Evolutionary conservation across 2,329 filamentous ascomycete species (phyloP), one percentile per base, ranked within the genome.

Genomic region (Whalleya microplaca): DNA sequence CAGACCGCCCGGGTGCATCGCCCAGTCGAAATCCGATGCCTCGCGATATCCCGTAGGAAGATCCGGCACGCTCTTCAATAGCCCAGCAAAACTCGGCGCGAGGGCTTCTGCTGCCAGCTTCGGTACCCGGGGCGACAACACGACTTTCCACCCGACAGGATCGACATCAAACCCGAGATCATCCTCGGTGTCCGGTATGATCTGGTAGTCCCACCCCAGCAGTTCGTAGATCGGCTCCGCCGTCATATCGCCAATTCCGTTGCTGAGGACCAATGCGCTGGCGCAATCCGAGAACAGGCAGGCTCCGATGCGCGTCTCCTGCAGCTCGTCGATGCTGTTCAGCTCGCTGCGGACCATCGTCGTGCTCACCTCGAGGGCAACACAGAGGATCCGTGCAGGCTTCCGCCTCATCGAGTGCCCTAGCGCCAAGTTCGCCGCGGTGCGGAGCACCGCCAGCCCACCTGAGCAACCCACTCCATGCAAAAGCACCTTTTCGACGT

Each of bases 241-340:
- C 1, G 64, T 68, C n/a, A 70, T 62, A 27, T 73, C 75, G 1
- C 82, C 85, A 51, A 89, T 73, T 0, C 80, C 81, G 65, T 91
- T 91, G 66, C 84, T 86, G 32, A 91, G 67, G 1, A 91, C 75
- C 23, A 84, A 71, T 0, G 87, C 84, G 54, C 86, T 86, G n/a
- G 84, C 87, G 61, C 85, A 89, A 69, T 91, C 88, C 19, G 86
- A 89, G 69, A 91, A 91, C 2, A 91, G 72, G 14, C 82, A 83
- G 1, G 84, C 78, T 1, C 86, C 88, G 64, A 91, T 88, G 29
- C 86, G 78, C 10, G 85, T 82, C 57, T 87, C 78, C 63, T 88
- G 82, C 16, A 77, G 65, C 62, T 83, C 76, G 58, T 85, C 67
- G 68, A 88, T 81, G 68, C 82, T 85, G 59, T 89, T 81, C 45